These are phyloP conservation scores for Trypanosoma congolense DNA, from an alignment of 208 protist species.

Conservation along the genomic window DNA sequence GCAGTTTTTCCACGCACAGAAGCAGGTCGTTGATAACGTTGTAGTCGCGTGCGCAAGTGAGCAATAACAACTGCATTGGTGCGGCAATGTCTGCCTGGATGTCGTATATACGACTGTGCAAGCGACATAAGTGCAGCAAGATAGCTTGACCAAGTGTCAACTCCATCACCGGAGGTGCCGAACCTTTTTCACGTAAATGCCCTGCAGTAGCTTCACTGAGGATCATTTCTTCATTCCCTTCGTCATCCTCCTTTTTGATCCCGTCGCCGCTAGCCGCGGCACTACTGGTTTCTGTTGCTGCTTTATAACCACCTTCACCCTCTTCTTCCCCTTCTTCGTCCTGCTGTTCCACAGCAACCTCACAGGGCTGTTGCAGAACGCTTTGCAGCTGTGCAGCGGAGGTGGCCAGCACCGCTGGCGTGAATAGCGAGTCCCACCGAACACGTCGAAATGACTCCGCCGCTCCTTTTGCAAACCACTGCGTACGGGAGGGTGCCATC, in stretches of 20 bases:
- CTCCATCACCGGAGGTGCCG: not conserved
- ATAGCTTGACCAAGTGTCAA: conserved; percentile 55
- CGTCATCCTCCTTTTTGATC: not conserved
- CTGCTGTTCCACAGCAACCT: conserved; percentile 25
- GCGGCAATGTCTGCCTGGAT: conserved; percentile 72
- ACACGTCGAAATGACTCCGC: conserved; percentile 61
- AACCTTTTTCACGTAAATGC: not conserved
- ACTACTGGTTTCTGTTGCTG: conserved; percentile 19
- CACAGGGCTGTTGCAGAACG: conserved; percentile 31
- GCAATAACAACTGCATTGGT: conserved; percentile 50
- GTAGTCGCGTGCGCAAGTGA: conserved; percentile 54
- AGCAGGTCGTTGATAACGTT: conserved; percentile 72
- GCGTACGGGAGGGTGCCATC: conserved; percentile 29
- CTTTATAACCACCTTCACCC: conserved; percentile 11
- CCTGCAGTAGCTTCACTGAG: not conserved
- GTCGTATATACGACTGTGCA: conserved; percentile 54
- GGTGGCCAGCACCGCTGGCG: conserved; percentile 19
- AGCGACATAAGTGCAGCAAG: conserved; percentile 66
- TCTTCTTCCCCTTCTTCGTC: too few relatives aligned
- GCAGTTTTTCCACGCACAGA: conserved; percentile 37
- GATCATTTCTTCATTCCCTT: conserved; percentile 10
- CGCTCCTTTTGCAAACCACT: conserved; percentile 53
- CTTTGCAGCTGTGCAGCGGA: conserved; percentile 16
- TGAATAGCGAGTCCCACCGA: conserved; percentile 32
- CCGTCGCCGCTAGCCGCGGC: not conserved